Conservation (phyloP, 148 eudicot genomes). For the Rhododendron ovatum region DNA sequence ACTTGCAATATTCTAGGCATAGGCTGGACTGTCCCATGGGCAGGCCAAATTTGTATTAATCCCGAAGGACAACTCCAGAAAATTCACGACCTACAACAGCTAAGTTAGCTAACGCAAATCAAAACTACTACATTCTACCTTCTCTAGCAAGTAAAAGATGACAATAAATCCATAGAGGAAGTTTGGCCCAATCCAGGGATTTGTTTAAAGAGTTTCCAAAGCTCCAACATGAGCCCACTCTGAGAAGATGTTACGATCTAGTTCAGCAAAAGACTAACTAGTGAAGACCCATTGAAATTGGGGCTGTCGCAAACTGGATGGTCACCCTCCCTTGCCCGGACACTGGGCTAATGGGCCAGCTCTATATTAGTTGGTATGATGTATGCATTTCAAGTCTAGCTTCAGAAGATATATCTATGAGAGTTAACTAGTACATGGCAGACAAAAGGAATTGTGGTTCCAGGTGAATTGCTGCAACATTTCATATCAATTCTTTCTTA, state of each 20-base stretch:
- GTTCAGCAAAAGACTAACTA: neutral
- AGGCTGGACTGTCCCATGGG: neutral
- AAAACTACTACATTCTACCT: neutral
- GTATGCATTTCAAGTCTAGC: neutral
- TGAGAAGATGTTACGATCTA: neutral
- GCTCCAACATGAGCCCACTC: neutral
- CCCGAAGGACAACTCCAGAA: neutral
- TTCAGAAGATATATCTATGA: neutral
- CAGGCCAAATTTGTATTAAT: neutral
- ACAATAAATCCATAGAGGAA: neutral
- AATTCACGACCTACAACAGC: neutral
- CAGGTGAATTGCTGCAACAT: neutral
- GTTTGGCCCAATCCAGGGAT: neutral
- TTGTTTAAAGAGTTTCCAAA: neutral
- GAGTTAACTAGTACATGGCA: neutral
- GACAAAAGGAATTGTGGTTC: neutral
- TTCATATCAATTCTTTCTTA: neutral
- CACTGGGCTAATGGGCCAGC: neutral
- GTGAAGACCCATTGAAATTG: neutral
- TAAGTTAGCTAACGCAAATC: neutral
- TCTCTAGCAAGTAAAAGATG: neutral
- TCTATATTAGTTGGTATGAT: neutral
- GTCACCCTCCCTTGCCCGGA: neutral
- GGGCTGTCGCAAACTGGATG: neutral
- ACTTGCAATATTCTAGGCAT: neutral